A percentile compares a stretch with the other conserved stretches of the same genome.
phyloP scores from a whole-genome alignment of 345 rosid genomes.

The Laguncularia racemosa region DNA sequence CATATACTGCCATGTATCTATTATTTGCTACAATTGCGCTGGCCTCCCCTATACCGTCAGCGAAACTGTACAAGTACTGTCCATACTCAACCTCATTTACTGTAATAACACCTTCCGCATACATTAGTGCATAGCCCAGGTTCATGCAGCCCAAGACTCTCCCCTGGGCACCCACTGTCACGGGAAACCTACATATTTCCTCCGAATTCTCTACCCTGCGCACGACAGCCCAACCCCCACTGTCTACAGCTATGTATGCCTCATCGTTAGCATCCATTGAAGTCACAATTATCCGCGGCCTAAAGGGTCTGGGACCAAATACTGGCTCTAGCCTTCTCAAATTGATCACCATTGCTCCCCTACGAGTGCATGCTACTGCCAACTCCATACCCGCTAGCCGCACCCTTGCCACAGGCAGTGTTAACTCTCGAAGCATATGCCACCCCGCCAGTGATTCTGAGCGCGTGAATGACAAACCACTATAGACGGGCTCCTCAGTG shows the following conservation, averaged over 20 bases:
- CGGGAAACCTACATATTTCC: constrained; percentile 44
- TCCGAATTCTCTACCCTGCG: constrained; percentile 36
- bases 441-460: constrained; percentile 69
- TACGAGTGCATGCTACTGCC: constrained; percentile 71
- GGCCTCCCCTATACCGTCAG: constrained; percentile 48
- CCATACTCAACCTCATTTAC: constrained; percentile 61
- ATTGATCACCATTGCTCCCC: constrained; percentile 37
- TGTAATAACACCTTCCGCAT: constrained; percentile 56
- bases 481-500: constrained; percentile 37
- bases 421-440: constrained; percentile 60
- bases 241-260: constrained; percentile 48
- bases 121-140: constrained; percentile 49
- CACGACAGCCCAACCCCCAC: constrained; percentile 46
- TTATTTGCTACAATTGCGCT: constrained; percentile 57
- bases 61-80: constrained; percentile 31
- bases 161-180: constrained; percentile 17
- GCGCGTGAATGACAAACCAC: constrained; percentile 58
- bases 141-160: constrained; percentile 62
- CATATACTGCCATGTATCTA: constrained; percentile 69
- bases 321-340: constrained; percentile 45
- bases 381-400: constrained; percentile 41
- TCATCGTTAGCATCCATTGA: constrained; percentile 36
- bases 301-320: constrained; percentile 17
- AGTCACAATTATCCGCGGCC: constrained; percentile 39
- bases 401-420: constrained; percentile 57